Evolutionary conservation across 176 grass and related monocot genomes (phyloP), one percentile per base, ranked within the genome.

Genomic region (Chloris gayana): DNA sequence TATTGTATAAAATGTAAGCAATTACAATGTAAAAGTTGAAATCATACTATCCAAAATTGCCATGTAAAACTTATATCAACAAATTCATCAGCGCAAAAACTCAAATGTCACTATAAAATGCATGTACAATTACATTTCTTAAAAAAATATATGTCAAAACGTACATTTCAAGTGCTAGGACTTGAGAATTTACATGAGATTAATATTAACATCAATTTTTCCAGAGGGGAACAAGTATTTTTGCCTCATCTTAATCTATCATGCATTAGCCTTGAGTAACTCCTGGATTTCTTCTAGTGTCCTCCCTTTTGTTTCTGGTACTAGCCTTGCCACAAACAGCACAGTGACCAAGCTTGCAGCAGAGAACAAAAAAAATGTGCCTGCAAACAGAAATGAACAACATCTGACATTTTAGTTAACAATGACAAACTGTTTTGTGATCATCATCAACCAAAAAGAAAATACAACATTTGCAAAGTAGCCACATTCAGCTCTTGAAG

Each of bases 281-380:
- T 31, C 87, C 70, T 92, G 93, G 33, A 95, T 95, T 83, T 95
- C 90, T 92, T 95, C 93, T 12, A 92, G 73, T 42, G 93, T 88
- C 34, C 79, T 72, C 10, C 93, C 93, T 92, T 90, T 92, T 9
- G 93, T 95, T 86, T 95, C 93, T 51, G 93, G 93, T 64, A 95
- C 90, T 69, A 88, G 47, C 39, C 10, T 84, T 64, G 80, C 85
- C 75, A 95, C 93, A 72, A 95, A 95, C 31, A 90, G 3, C 59
- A 95, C 58, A 4, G 87, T 88, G 32, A 80, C 67, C 58, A 84
- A 83, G 86, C 89, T 90, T 15, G 84, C 78, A 30, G 87, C 80
- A 38, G 93, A 88, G 78, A 95, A 95, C 62, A 95, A 18, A 68
- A 95, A 92, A 69, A 95, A 95, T 14, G 89, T 92, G 30, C 93